Percentiles rank a stretch among this genome's conserved stretches.
These are phyloP conservation scores for Debaryomyces castellii DNA, from an alignment of 805 yeast genomes.

Conservation along the genomic window DNA sequence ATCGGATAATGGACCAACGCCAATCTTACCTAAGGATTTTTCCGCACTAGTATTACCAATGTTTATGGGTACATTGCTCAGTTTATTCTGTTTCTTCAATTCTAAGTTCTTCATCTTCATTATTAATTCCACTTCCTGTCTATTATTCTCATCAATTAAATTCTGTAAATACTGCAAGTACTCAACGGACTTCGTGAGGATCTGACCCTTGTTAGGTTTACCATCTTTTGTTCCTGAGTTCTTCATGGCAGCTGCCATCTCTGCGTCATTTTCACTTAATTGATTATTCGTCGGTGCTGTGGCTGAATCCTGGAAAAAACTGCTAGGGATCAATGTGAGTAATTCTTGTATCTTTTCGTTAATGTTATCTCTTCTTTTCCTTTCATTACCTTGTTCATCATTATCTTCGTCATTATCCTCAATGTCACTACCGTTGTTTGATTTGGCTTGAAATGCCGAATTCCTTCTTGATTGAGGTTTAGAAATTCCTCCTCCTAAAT, in stretches of 20 bases:
- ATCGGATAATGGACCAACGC: constrained; percentile 77
- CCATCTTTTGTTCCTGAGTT: constrained; percentile 73
- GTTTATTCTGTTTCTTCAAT: constrained; percentile 38
- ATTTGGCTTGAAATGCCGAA: constrained; percentile 25
- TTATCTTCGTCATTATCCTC: constrained; percentile 22
- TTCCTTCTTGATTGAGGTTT: constrained; percentile 40
- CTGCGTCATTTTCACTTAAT: constrained; percentile 17
- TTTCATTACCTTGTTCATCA: constrained; percentile 38
- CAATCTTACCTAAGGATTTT: constrained; percentile 68
- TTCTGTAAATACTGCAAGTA: constrained; percentile 67
- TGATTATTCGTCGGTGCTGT: constrained; percentile 5
- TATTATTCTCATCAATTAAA: constrained; percentile 72
- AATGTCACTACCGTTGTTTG: constrained; percentile 18
- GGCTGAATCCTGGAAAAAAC: constrained; percentile 32
- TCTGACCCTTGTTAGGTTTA: constrained; percentile 83
- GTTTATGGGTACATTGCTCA: constrained; percentile 41
- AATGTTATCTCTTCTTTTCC: constrained; percentile 43
- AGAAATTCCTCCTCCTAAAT: constrained; percentile 31
- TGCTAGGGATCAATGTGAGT: constrained; percentile 34
- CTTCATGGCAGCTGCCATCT: constrained; percentile 28
- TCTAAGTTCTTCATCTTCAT: constrained; percentile 58
- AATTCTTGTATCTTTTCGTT: constrained; percentile 46
- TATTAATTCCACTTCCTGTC: constrained; percentile 73
- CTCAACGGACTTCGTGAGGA: constrained; percentile 71
- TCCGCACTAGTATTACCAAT: constrained; percentile 76